Conservation (phyloP, 441 rosid genomes). For the Kokia cookei region DNA sequence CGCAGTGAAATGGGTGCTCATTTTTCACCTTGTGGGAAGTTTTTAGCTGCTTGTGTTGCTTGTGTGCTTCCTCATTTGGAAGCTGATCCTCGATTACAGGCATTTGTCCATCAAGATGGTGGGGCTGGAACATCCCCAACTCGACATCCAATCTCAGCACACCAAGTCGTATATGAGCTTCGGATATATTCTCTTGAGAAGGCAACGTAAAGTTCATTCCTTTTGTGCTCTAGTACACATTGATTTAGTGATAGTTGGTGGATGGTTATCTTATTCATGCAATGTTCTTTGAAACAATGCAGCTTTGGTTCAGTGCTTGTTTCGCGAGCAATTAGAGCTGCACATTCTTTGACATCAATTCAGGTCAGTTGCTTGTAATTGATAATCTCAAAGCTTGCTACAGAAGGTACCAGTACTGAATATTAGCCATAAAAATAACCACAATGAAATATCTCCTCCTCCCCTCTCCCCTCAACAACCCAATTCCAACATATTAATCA, state of each 20-base stretch:
- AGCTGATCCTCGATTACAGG: conserved; percentile 60
- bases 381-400: neutral
- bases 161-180: conserved; percentile 86
- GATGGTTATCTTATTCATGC: neutral
- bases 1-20: conserved; percentile 99
- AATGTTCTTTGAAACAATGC: conserved; percentile 15
- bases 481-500: neutral
- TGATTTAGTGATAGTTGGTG: neutral
- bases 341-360: conserved; percentile 90
- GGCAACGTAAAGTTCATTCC: conserved; percentile 56
- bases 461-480: neutral
- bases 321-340: conserved; percentile 83
- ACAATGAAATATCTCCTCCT: neutral
- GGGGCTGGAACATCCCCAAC: conserved; percentile 81
- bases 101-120: conserved; percentile 41
- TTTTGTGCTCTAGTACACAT: neutral
- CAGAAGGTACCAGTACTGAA: neutral
- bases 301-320: conserved; percentile 82
- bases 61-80: conserved; percentile 72
- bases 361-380: conserved; percentile 47
- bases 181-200: conserved; percentile 88
- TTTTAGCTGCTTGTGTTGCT: conserved; percentile 87
- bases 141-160: conserved; percentile 77
- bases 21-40: conserved; percentile 95
- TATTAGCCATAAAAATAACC: neutral